Conservation (phyloP, 805 yeast species). For the Ogataea trehalophila region DNA sequence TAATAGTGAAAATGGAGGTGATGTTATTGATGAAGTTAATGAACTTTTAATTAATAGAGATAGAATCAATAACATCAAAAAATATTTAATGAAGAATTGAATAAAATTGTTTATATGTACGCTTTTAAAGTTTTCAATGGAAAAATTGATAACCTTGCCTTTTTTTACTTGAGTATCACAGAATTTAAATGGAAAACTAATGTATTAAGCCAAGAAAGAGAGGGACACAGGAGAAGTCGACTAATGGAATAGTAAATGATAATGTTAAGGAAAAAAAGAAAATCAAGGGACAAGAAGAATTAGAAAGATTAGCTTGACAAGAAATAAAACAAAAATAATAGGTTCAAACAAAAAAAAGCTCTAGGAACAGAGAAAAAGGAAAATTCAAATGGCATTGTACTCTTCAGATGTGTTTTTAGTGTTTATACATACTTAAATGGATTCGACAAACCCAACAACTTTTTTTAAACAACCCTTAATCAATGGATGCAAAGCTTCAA, state of each 20-base stretch:
- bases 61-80: conserved; percentile 23
- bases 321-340: not conserved
- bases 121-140: not conserved
- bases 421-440: conserved; percentile 6
- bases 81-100: conserved; percentile 16
- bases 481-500: conserved; percentile 24
- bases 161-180: not conserved
- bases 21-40: conserved; percentile 10
- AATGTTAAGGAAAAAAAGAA: not conserved
- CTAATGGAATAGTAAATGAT: not conserved
- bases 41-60: conserved; percentile 19
- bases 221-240: not conserved
- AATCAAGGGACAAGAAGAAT: not conserved
- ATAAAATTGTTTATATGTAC: not conserved
- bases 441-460: conserved; percentile 21
- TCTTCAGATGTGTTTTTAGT: not conserved
- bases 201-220: not conserved
- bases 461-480: conserved; percentile 20
- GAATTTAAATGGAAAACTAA: not conserved
- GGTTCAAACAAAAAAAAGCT: not conserved
- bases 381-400: not conserved
- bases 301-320: no score
- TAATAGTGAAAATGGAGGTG: conserved; percentile 5
- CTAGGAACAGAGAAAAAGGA: not conserved
- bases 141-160: no score